Evolutionary conservation across 305 asterid genomes (phyloP).

Genomic region (Ilex paraguariensis): DNA sequence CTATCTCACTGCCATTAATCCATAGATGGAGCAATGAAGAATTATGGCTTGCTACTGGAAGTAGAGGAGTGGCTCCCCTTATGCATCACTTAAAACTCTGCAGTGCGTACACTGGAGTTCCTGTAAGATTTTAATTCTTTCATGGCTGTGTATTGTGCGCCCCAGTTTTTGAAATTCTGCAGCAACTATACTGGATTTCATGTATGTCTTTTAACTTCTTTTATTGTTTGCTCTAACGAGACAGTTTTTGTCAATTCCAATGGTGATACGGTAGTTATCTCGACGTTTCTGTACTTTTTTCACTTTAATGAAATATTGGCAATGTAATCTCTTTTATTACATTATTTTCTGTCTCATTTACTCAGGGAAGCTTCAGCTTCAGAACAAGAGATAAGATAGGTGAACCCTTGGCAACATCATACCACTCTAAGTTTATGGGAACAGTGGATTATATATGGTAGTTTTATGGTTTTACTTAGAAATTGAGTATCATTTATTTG

Average conservation of each 20-base stretch:
- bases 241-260: no score
- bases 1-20: constrained; percentile 16
- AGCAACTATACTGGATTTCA: constrained; percentile 5
- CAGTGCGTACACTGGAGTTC: constrained; percentile 70
- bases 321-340: no score
- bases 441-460: constrained; percentile 93
- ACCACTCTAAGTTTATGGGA: constrained; percentile 65
- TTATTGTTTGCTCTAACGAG: neutral
- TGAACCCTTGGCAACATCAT: constrained; percentile 79
- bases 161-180: constrained; percentile 1
- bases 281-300: no score
- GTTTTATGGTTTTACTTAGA: constrained; percentile 3
- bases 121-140: constrained; percentile 40
- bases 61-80: constrained; percentile 31
- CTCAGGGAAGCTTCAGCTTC: constrained; percentile 65
- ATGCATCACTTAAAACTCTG: constrained; percentile 53
- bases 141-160: constrained; percentile 5
- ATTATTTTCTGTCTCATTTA: constrained; percentile 5
- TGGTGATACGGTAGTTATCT: no score
- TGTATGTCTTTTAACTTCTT: neutral
- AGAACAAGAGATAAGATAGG: constrained; percentile 55
- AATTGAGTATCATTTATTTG: neutral
- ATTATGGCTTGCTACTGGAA: constrained; percentile 75
- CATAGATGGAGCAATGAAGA: constrained; percentile 72
- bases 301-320: no score